Conservation (phyloP, 768 basidiomycete genomes). For the Rhizopogon roseolus region DNA sequence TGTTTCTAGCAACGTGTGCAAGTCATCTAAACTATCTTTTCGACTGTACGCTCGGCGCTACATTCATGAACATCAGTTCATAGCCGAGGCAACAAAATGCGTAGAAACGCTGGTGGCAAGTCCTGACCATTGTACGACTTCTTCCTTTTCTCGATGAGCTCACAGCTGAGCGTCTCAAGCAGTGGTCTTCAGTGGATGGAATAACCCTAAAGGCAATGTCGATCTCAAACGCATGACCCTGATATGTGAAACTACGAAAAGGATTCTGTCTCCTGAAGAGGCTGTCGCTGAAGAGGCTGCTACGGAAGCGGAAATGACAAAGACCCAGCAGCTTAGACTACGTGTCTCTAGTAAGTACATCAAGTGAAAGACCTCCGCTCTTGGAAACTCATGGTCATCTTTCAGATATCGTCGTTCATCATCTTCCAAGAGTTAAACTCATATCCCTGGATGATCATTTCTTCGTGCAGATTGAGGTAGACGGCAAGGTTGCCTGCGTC, state of each 20-base stretch:
- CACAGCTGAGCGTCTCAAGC: not conserved
- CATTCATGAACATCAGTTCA: not conserved
- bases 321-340: not conserved
- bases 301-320: not conserved
- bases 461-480: not conserved
- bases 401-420: not conserved
- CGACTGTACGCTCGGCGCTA: not conserved
- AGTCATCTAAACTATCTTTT: not conserved
- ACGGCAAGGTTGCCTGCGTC: not conserved
- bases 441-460: not conserved
- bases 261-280: not conserved
- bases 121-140: not conserved
- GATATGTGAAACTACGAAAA: not conserved
- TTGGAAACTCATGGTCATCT: not conserved
- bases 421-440: not conserved
- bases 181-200: not conserved
- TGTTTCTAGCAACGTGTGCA: not conserved
- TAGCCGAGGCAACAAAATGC: not conserved
- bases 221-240: not conserved
- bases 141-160: not conserved
- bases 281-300: not conserved
- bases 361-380: not conserved
- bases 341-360: not conserved
- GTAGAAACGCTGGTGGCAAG: not conserved
- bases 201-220: not conserved